Evolutionary conservation across 495 filamentous ascomycete genomes (phyloP).

Genomic region (Aspergillus saccharolyticus): DNA sequence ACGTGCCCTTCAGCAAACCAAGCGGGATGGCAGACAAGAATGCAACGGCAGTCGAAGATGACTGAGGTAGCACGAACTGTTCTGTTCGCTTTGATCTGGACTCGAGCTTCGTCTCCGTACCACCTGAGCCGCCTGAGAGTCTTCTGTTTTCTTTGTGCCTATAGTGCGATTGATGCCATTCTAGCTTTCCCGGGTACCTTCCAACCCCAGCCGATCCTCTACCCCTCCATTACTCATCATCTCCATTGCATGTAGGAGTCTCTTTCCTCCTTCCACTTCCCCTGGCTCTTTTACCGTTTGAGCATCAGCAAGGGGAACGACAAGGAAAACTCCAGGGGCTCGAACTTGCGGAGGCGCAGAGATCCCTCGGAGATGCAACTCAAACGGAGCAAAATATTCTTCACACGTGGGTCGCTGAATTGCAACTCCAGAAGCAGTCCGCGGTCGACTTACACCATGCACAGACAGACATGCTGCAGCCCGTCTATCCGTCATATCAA

Average conservation of each 20-base stretch:
- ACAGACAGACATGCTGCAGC: conserved; percentile 15
- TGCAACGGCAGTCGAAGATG: neutral
- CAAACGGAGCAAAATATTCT: neutral
- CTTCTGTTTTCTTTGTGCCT: neutral
- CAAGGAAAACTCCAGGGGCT: neutral
- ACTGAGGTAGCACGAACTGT: neutral
- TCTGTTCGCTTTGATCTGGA: neutral
- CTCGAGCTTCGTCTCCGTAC: neutral
- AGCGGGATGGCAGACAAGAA: neutral
- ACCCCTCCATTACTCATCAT: conserved; percentile 1
- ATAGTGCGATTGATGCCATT: neutral
- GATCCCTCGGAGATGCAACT: neutral
- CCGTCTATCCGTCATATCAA: conserved; percentile 6
- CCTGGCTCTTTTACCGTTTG: neutral
- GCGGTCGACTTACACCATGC: conserved; percentile 10
- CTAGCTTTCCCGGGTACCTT: neutral
- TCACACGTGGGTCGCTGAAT: neutral
- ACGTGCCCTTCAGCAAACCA: conserved; percentile 9
- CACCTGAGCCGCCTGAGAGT: neutral
- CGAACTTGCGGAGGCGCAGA: neutral
- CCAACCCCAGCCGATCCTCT: neutral
- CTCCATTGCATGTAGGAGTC: neutral
- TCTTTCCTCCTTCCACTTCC: neutral
- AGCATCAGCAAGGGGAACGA: neutral
- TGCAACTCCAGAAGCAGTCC: neutral